phyloP scores from a whole-genome alignment of 2,329 filamentous ascomycete genomes.

The Ramichloridium luteum region DNA sequence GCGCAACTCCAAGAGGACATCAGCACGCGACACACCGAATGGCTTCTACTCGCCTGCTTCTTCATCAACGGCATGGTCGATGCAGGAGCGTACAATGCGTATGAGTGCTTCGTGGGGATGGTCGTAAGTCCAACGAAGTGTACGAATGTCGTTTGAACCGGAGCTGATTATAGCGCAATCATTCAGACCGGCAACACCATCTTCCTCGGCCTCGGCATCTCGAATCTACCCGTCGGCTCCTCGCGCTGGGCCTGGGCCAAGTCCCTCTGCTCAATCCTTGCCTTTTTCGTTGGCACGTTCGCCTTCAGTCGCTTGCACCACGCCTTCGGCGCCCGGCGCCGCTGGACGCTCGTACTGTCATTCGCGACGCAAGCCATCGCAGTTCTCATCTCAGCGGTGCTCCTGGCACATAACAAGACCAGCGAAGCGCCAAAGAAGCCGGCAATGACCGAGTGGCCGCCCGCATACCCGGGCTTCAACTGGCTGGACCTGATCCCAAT shows the following conservation, averaged over 20 bases:
- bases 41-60: constrained; percentile 58
- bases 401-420: constrained; percentile 22
- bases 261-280: constrained; percentile 52
- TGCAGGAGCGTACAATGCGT: constrained; percentile 60
- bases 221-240: constrained; percentile 22
- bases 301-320: constrained; percentile 57
- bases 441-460: constrained; percentile 9
- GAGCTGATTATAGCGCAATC: not conserved
- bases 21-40: constrained; percentile 41
- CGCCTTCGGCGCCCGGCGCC: constrained; percentile 44
- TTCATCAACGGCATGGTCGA: constrained; percentile 64
- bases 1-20: constrained; percentile 7
- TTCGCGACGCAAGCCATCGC: constrained; percentile 29
- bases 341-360: constrained; percentile 46
- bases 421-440: constrained; percentile 7
- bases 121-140: constrained; percentile 46
- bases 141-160: too few relatives aligned
- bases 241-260: constrained; percentile 48
- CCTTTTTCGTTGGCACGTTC: constrained; percentile 59
- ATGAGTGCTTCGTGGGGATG: constrained; percentile 70
- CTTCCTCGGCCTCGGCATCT: constrained; percentile 58
- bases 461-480: constrained; percentile 8
- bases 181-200: constrained; percentile 50
- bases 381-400: constrained; percentile 25
- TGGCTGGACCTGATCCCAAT: constrained; percentile 49